Percentiles rank a stretch among this genome's conserved stretches.
These are phyloP conservation scores for Alternaria panax DNA, from an alignment of 2,329 filamentous ascomycete genomes.

Conservation along the genomic window DNA sequence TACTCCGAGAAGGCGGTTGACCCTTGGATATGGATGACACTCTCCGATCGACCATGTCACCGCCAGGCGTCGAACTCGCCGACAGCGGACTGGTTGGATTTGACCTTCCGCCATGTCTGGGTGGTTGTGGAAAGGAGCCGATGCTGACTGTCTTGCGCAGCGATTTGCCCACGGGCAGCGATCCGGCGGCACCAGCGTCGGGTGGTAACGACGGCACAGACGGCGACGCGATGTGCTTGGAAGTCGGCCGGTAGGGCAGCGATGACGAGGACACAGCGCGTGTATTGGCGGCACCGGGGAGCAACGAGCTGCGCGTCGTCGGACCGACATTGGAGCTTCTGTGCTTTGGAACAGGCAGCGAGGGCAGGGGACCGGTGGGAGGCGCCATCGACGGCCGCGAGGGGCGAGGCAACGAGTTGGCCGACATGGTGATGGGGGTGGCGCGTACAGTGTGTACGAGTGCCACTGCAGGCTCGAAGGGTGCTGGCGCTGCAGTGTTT, in stretches of 20 bases:
- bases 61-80: conserved; percentile 56
- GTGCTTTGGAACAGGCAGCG: conserved; percentile 75
- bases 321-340: conserved; percentile 61
- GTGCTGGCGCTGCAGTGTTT: conserved; percentile 18
- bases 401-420: conserved; percentile 71
- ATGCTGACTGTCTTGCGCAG: conserved; percentile 91
- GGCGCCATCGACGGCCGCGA: conserved; percentile 69
- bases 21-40: conserved; percentile 37
- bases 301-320: conserved; percentile 39
- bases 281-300: conserved; percentile 34
- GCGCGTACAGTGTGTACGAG: conserved; percentile 12
- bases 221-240: conserved; percentile 41
- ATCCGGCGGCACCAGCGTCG: conserved; percentile 46
- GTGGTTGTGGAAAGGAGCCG: conserved; percentile 90
- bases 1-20: conserved; percentile 39
- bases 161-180: conserved; percentile 63
- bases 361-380: conserved; percentile 74
- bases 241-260: conserved; percentile 35
- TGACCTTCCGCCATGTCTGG: conserved; percentile 64
- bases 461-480: conserved; percentile 11
- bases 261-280: conserved; percentile 47
- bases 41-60: conserved; percentile 44
- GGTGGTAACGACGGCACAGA: conserved; percentile 60
- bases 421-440: conserved; percentile 46
- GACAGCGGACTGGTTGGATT: conserved; percentile 62